Evolutionary conservation across 2,329 filamentous ascomycete genomes (phyloP), one percentile per base, ranked within the genome.

Genomic region (Pseudogymnoascus sp.): DNA sequence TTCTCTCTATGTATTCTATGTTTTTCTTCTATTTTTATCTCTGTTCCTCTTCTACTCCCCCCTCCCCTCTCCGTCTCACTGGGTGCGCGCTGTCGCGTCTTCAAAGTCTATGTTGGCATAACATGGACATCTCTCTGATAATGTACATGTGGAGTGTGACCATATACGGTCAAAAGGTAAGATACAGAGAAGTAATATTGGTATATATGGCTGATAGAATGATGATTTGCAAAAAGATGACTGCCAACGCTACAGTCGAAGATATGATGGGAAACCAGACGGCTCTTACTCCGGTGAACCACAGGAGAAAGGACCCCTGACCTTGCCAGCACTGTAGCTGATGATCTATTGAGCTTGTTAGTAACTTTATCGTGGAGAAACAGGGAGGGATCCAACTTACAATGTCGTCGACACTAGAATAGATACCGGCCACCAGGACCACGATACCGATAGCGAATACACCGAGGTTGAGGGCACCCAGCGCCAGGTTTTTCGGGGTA

Each of bases 401-500:
- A 61, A 68, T 67, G 63, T 68, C 67, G 50, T 47, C 58, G 35
- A 68, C 34, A 59, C 62, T 60, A 16, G 65, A 41, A 25, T 68
- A 68, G 6, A 65, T 67, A 50, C 67, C 67, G 3, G 61, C 65
- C 5, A 68, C 64, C 58, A 68, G 39, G 18, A 67, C 47, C 2
- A 67, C 41, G 47, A 68, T 61, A 12, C 67, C 67, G 47, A 66
- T 65, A 2, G 62, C 4, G 41, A 67, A 67, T 6, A 68, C 59
- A 57, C 63, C 11, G 2, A 35, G 63, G 47, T 68, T 68, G 3
- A 66, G 62, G 11, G 64, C 57, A 14, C 63, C 64, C 60, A 65
- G 43, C 4, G 62, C 32, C 22, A 69, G 18, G 43, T 69, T 69
- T 35, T 68, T 61, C 57, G 54, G 63, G 22, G 62, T 43, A 57